Evolutionary conservation across 2,329 filamentous ascomycete genomes (phyloP).

Genomic region (Tolypocladium guangdongense): DNA sequence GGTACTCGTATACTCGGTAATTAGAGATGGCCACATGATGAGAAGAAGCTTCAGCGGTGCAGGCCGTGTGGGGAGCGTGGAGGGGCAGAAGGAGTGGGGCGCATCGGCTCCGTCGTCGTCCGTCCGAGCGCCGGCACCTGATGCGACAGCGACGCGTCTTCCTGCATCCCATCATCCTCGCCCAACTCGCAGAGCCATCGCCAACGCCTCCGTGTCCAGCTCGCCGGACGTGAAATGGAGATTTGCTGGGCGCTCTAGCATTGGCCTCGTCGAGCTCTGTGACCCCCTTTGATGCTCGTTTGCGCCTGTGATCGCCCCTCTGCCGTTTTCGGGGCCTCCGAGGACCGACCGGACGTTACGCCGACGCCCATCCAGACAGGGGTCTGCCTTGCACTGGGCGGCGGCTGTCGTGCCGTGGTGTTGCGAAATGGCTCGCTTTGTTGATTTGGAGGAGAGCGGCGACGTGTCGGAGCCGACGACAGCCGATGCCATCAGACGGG

Average conservation of each 20-base stretch:
- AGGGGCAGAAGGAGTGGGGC: background rate
- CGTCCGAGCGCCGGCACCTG: background rate
- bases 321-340: background rate
- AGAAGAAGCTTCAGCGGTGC: background rate
- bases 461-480: conserved; percentile 3
- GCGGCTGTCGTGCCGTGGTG: background rate
- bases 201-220: background rate
- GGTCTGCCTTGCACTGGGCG: background rate
- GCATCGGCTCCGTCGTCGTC: background rate
- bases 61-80: background rate
- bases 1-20: too few relatives aligned
- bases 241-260: background rate
- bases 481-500: conserved; percentile 1
- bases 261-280: background rate
- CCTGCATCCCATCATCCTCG: background rate
- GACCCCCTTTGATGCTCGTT: background rate
- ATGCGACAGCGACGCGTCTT: background rate
- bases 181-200: background rate
- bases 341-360: background rate
- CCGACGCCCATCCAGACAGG: background rate
- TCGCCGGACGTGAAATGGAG: background rate
- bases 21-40: background rate
- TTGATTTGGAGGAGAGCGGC: conserved; percentile 10
- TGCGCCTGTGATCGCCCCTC: background rate
- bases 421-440: conserved; percentile 11